A percentile compares a stretch with the other conserved stretches of the same genome.
Evolutionary conservation across 768 basidiomycete species (phyloP).

Genomic region (Sarcodon aspratus): DNA sequence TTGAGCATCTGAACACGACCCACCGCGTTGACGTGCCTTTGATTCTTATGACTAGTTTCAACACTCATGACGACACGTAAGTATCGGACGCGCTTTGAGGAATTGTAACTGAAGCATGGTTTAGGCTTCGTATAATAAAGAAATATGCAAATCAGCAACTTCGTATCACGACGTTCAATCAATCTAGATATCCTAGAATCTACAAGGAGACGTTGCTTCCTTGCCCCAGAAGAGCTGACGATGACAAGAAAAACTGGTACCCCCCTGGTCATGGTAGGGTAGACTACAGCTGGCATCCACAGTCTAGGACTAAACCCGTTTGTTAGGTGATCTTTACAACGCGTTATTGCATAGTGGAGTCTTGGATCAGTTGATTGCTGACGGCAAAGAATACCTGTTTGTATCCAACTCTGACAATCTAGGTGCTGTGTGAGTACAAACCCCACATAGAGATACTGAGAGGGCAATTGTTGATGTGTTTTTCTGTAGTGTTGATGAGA

Average conservation of each 20-base stretch:
- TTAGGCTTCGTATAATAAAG: conserved; percentile 75
- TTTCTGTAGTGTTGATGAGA: conserved; percentile 16
- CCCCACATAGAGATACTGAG: not conserved
- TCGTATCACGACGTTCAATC: conserved; percentile 86
- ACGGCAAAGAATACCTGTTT: conserved; percentile 96
- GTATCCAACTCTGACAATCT: conserved; percentile 97
- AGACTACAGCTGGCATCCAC: no score
- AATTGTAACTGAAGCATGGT: no score
- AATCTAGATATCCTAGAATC: conserved; percentile 90
- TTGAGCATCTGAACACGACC: conserved; percentile 88
- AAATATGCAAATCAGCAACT: conserved; percentile 94
- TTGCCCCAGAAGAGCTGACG: conserved; percentile 62
- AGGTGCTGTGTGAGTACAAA: conserved; percentile 67
- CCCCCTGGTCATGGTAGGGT: conserved; percentile 79
- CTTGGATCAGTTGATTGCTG: conserved; percentile 77
- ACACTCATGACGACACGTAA: conserved; percentile 86
- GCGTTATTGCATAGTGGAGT: conserved; percentile 85
- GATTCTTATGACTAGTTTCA: conserved; percentile 98
- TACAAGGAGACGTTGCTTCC: conserved; percentile 83
- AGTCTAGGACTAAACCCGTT: no score
- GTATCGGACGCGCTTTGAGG: no score
- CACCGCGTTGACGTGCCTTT: conserved; percentile 87
- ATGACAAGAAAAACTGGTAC: conserved; percentile 92
- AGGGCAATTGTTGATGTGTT: not conserved
- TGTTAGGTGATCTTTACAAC: conserved; percentile 66